Base-by-base conservation (phyloP, 768 basidiomycete species). In the Lentinus tigrinus region DNA sequence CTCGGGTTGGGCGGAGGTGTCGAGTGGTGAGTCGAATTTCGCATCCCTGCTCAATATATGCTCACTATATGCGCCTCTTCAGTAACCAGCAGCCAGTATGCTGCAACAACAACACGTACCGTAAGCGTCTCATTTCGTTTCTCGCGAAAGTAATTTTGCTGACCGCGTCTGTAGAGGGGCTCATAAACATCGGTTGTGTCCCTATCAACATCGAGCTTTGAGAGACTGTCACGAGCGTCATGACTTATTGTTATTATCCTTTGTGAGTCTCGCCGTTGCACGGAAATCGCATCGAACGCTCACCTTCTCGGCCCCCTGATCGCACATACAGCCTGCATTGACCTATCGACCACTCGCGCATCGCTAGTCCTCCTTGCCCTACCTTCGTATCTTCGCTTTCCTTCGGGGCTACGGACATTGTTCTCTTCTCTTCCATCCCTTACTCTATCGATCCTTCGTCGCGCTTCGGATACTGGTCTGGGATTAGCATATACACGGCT, bases 141-240 rank as follows among this genome's bases (percentile, higher is more conserved):
- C 14, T 5, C 16, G 7, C 21, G 23, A 26, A 23, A 14, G 4
- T n/a, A 28, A 13, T 14, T 14, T 37, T n/a, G 47, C 38, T 44
- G 26, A 54, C 34, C 6, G 21, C 43, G 24, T 46, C 24, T 13
- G 17, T 56, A 70, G 67, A 58, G 50, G 69, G 69, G 1, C 34
- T 69, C 40, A 60, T 70, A 58, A 63, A 61, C 61, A 65, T 69
- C 36, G 68, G 66, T 47, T 70, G 69, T 49, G 52, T 62, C 3
- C 63, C 67, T 23, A 66, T 69, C 57, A 60, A 48, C 52, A 27
- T 66, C 24, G 24, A 64, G 39, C 46, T 63, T 21, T 62, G 43
- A 57, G 37, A 13, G 28, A 11, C 27, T 34, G 10, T 5, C 11
- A 14, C 13, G 16, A 47, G 14, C 13, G 21, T 21, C 23, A 50